Evolutionary conservation across 352 stramenopile species (phyloP), one percentile per base, ranked within the genome.

Genomic region (Globisporangium yorkense): DNA sequence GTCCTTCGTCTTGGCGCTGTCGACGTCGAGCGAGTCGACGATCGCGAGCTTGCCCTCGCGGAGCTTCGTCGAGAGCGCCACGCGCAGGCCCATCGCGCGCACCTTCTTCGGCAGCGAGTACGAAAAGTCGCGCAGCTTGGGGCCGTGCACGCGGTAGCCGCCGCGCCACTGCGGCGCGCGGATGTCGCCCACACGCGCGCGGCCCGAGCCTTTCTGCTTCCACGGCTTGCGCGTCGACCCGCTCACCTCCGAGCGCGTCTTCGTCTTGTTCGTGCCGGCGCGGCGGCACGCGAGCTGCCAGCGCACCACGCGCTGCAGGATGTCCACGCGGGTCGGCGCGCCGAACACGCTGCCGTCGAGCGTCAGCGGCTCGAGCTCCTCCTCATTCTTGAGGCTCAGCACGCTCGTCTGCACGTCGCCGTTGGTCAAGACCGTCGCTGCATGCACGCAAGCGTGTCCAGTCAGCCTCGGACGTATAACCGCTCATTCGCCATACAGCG

Each of bases 51-150:
- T 94, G 45, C 85, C 85, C 65, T 96, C 85, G 55, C 83, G 83
- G 9, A 96, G 75, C 71, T 96, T 96, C 44, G 83, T 89, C 39
- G 84, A 94, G 39, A 96, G 71, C 41, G 84, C 83, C 35, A 94
- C 85, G 49, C 86, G 86, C 46, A 96, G 67, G 15, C 84, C 86
- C 82, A 94, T 89, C 48, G 83, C 83, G 61, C 86, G 83, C 59
- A 96, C 86, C 68, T 95, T 95, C 76, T 93, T 93, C 16, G 83
- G 85, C 44, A 95, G 64, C 47, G 57, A 89, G 74, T 95, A 95
- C 70, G 85, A 95, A 59, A 90, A 87, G 63, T 95, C 85, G 45
- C 85, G 85, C 51, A 93, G 76, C 59, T 92, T 82, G 27, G 86
- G 86, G 47, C 84, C 84, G 63, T 96, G 86, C 20, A 93, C 86